These are phyloP conservation scores for Termitomyces sp. DNA, from an alignment of 768 basidiomycete genomes.

Conservation along the genomic window DNA sequence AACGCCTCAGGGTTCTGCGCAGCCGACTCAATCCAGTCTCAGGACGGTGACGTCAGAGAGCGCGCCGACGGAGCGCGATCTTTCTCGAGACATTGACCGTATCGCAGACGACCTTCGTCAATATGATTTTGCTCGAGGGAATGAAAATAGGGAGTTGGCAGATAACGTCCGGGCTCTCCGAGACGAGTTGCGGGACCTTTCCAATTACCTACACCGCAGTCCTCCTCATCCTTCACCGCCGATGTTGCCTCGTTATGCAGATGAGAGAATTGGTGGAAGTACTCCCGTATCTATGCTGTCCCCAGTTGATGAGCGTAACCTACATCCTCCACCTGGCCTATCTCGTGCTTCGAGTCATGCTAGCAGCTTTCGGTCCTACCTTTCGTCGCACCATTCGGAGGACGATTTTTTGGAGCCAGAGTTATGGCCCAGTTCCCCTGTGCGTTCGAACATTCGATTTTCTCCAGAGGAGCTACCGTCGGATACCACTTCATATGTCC, in stretches of 20 bases:
- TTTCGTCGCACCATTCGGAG: conserved; percentile 65
- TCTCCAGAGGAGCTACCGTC: conserved; percentile 8
- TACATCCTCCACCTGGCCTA: conserved; percentile 23
- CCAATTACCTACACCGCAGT: conserved; percentile 41
- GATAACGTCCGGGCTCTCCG: conserved; percentile 68
- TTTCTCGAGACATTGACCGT: conserved; percentile 41
- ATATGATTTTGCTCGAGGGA: conserved; percentile 51
- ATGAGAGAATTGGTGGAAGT: conserved; percentile 41
- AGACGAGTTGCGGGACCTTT: conserved; percentile 60
- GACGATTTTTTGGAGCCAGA: conserved; percentile 27
- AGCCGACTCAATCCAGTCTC: conserved; percentile 28
- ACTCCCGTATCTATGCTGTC: conserved; percentile 24
- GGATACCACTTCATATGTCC: too few species aligned
- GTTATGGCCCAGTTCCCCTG: conserved; percentile 15
- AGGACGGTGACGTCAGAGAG: conserved; percentile 28
- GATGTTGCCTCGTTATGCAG: conserved; percentile 16
- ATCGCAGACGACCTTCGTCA: conserved; percentile 51
- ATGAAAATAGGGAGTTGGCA: conserved; percentile 58
- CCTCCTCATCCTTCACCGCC: conserved; percentile 5
- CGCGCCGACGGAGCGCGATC: conserved; percentile 43
- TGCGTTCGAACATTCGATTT: conserved; percentile 12
- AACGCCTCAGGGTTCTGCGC: conserved; percentile 32
- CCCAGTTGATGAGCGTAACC: conserved; percentile 16
- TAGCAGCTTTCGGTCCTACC: conserved; percentile 24
- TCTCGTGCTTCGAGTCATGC: conserved; percentile 34